Conservation (phyloP, 345 rosid species). For the Citrus glauca region DNA sequence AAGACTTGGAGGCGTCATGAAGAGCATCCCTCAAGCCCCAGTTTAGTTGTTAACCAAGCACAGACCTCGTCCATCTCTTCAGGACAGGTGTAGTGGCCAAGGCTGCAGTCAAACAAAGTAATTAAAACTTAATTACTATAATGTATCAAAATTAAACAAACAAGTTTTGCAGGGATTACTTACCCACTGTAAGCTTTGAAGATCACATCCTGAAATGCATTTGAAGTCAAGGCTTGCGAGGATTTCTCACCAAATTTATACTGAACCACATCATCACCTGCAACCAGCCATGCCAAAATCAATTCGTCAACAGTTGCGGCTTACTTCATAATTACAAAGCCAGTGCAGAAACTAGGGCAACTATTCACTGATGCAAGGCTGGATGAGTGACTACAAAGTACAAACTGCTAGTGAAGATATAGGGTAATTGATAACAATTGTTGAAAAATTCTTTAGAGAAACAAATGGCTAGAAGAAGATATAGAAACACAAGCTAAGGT, state of each 20-base stretch:
- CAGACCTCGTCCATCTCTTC: slow-evolving; percentile 87
- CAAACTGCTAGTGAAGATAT: background rate
- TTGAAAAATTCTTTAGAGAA: background rate
- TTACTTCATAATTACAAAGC: background rate
- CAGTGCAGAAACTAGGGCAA: background rate
- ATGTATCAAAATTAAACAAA: background rate
- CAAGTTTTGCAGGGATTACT: slow-evolving; percentile 3
- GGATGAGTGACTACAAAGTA: background rate
- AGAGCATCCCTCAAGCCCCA: slow-evolving; percentile 55
- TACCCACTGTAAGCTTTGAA: slow-evolving; percentile 79
- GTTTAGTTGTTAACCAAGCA: slow-evolving; percentile 63
- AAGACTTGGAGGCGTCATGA: slow-evolving; percentile 13
- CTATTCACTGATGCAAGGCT: background rate
- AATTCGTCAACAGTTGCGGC: background rate
- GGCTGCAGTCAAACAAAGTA: slow-evolving; percentile 33
- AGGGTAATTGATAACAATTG: background rate
- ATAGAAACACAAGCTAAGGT: background rate
- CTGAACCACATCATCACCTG: slow-evolving; percentile 91
- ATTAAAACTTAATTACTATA: background rate
- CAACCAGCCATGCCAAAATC: slow-evolving; percentile 14
- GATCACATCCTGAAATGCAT: slow-evolving; percentile 64
- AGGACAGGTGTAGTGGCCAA: slow-evolving; percentile 89
- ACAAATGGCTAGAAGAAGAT: background rate
- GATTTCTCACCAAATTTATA: slow-evolving; percentile 90
- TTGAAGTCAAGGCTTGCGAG: slow-evolving; percentile 45